Conservation (phyloP, 2,329 filamentous ascomycete genomes). For the Exserohilum rostratum region DNA sequence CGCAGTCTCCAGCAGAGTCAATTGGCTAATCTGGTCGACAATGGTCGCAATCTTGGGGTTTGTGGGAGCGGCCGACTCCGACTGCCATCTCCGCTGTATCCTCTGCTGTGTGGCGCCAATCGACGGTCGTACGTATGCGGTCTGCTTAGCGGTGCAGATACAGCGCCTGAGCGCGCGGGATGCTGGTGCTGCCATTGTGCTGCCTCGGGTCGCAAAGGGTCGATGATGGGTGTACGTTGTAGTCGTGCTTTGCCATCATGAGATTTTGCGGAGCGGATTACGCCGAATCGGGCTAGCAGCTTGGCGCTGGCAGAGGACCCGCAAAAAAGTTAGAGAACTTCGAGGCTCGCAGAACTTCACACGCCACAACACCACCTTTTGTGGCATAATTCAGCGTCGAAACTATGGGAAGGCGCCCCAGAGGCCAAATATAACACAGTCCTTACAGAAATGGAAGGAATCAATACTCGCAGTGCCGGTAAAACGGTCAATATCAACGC, state of each 20-base stretch:
- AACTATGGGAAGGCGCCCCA: constrained; percentile 47
- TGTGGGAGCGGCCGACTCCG: constrained; percentile 66
- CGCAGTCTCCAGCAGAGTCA: constrained; percentile 96
- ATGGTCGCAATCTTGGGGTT: constrained; percentile 95
- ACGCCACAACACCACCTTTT: constrained; percentile 24
- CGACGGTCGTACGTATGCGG: constrained; percentile 38
- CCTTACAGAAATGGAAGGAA: constrained; percentile 27
- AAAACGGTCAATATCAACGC: constrained; percentile 36
- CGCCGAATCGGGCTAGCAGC: constrained; percentile 33
- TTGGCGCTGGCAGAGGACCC: constrained; percentile 25
- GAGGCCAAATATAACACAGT: constrained; percentile 14
- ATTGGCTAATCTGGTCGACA: constrained; percentile 97
- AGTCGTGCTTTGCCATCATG: constrained; percentile 25
- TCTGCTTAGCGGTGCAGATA: constrained; percentile 44
- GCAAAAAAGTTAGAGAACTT: constrained; percentile 37
- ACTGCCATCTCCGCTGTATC: constrained; percentile 79
- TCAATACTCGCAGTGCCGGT: constrained; percentile 20
- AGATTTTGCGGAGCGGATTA: constrained; percentile 39
- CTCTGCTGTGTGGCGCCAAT: constrained; percentile 45
- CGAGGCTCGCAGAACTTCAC: constrained; percentile 10
- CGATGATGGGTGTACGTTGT: constrained; percentile 25
- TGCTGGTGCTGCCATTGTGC: constrained; percentile 53
- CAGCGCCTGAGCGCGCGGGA: constrained; percentile 54
- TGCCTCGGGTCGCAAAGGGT: constrained; percentile 21
- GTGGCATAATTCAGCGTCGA: constrained; percentile 35